phyloP scores from a whole-genome alignment of 2,329 filamentous ascomycete genomes.

The Aureobasidium sp. region DNA sequence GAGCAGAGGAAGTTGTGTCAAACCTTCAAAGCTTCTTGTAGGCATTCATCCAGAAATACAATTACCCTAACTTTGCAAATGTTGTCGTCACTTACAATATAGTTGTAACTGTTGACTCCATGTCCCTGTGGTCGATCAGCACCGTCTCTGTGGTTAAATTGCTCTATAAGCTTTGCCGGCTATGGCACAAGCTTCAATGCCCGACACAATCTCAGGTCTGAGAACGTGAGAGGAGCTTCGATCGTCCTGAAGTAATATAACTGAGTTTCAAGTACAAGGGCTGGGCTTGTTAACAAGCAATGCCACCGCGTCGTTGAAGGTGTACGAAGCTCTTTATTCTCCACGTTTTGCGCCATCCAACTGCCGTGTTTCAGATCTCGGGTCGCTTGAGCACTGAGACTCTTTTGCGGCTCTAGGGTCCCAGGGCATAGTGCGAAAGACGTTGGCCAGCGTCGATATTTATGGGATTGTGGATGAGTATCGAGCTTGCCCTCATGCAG shows the following conservation, averaged over 20 bases:
- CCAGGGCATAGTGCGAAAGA: not conserved
- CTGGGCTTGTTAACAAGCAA: not conserved
- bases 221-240: not conserved
- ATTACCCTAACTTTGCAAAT: not conserved
- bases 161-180: not conserved
- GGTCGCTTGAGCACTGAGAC: not conserved
- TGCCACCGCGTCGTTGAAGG: not conserved
- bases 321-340: not conserved
- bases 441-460: too few relatives aligned
- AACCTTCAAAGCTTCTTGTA: not conserved
- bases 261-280: not conserved
- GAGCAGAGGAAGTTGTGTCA: not conserved
- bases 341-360: not conserved
- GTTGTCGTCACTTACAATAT: slow-evolving; percentile 9
- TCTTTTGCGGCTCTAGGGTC: not conserved
- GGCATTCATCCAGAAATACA: not conserved
- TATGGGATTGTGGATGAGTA: not conserved
- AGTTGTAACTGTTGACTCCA: not conserved
- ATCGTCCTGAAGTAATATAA: not conserved
- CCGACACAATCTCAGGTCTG: not conserved
- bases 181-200: not conserved
- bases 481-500: not conserved
- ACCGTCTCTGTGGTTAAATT: not conserved
- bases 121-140: not conserved
- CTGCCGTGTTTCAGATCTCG: slow-evolving; percentile 7